phyloP scores from a whole-genome alignment of 2,329 filamentous ascomycete species.

The Hirsutella rhossiliensis region DNA sequence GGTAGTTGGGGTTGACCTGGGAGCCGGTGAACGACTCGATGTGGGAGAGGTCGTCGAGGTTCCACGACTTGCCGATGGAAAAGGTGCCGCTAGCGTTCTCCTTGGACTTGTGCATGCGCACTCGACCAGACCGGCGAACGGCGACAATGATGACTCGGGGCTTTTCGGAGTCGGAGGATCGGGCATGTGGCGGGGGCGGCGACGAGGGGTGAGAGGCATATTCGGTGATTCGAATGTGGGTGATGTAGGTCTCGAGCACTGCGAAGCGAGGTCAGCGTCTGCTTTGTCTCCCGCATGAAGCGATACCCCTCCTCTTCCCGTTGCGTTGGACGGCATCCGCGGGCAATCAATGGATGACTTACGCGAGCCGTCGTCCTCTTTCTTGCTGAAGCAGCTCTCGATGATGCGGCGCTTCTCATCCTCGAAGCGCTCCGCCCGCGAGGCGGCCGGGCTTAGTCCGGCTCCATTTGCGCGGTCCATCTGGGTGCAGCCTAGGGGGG shows the following conservation, averaged over 20 bases:
- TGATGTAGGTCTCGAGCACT: conserved; percentile 82
- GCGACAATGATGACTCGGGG: conserved; percentile 84
- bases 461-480: conserved; percentile 29
- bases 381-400: conserved; percentile 87
- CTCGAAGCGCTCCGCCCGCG: conserved; percentile 74
- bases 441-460: conserved; percentile 20
- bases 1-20: conserved; percentile 41
- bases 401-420: conserved; percentile 93
- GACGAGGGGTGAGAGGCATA: conserved; percentile 71
- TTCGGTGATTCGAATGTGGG: conserved; percentile 85
- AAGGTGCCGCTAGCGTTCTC: conserved; percentile 91
- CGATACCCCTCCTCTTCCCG: background rate
- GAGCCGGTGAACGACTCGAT: conserved; percentile 72
- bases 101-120: conserved; percentile 92
- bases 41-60: conserved; percentile 74
- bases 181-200: conserved; percentile 72
- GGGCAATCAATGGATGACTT: conserved; percentile 25
- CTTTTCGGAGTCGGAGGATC: conserved; percentile 64
- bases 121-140: conserved; percentile 81
- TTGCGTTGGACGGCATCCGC: background rate
- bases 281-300: background rate
- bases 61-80: conserved; percentile 97
- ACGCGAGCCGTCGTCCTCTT: conserved; percentile 78
- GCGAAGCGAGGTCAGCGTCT: conserved; percentile 6
- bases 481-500: conserved; percentile 5